Base-by-base conservation (phyloP, 192 early-diverging fungal genomes). In the Coemansia sp. region DNA sequence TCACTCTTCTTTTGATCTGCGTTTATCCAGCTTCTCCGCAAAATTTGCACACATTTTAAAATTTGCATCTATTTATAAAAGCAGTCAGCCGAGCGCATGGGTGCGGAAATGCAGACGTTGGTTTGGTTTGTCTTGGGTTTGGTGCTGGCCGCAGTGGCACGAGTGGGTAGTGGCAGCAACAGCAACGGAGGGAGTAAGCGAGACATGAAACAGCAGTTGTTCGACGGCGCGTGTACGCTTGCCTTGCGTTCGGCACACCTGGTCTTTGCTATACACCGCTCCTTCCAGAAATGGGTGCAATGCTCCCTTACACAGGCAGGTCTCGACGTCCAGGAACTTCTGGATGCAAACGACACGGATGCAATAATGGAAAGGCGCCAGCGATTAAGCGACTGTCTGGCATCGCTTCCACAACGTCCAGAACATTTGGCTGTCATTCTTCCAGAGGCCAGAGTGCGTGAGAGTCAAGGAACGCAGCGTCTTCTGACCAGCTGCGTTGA, bases 261-360 rank as follows among this genome's bases (percentile, higher is more conserved):
- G 52, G 68, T 60, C 17, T 70, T 80, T 60, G 54, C 68, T n/a
- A 57, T 74, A 20, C 77, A 80, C 54, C 14, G 62, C 7, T 70
- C 77, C 24, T 71, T 80, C 68, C 77, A 80, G 58, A 62, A 51
- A 11, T 80, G 77, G 77, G 77, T 80, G 61, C 77, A 74, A 27
- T 52, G 50, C 57, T 74, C 77, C 4, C 59, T 80, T 30, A 61
- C 29, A 1, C 77, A 80, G 57, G 68, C 71, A 4, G 68, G 68
- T 25, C 54, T 80, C 21, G 77, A 80, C 36, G 71, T 80, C 20
- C 72, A 71, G 30, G 68, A 74, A 54, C 66, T 80, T 20, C 42
- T 80, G 29, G 52, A 67, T 31, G 77, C 61, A 56, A 68, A 71
- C 42, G 67, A 72, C 54, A 68, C 64, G 10, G 77, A 70, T 22